Evolutionary conservation across 176 grass and related monocot species (phyloP).

Genomic region (Phyllostachys edulis): DNA sequence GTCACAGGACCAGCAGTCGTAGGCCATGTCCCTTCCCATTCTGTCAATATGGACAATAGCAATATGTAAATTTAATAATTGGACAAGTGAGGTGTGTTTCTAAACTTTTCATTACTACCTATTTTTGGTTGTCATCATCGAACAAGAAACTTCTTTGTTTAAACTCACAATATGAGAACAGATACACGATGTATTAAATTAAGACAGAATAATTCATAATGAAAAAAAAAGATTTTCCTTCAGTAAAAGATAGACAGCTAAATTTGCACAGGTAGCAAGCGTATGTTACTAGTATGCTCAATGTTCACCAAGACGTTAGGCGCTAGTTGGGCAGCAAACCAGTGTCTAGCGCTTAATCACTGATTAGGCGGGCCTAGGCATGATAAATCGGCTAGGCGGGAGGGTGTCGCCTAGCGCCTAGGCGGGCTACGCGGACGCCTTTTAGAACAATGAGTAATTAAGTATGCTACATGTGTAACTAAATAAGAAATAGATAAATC

Average conservation of each 20-base stretch:
- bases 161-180: conserved; percentile 21
- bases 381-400: no score
- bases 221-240: background rate
- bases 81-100: background rate
- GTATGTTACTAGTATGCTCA: background rate
- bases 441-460: no score
- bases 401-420: no score
- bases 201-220: conserved; percentile 1
- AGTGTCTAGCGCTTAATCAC: no score
- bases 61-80: conserved; percentile 2
- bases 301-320: no score
- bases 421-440: no score
- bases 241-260: background rate
- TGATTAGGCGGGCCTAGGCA: no score
- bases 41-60: conserved; percentile 40
- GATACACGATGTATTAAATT: background rate
- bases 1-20: conserved; percentile 95
- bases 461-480: background rate
- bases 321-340: no score
- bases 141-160: conserved; percentile 2
- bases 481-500: background rate
- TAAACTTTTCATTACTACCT: background rate
- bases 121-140: background rate
- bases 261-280: background rate
- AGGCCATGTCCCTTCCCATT: conserved; percentile 95